These are phyloP conservation scores for Alternaria dauci DNA, from an alignment of 2,329 filamentous ascomycete genomes.

Conservation along the genomic window DNA sequence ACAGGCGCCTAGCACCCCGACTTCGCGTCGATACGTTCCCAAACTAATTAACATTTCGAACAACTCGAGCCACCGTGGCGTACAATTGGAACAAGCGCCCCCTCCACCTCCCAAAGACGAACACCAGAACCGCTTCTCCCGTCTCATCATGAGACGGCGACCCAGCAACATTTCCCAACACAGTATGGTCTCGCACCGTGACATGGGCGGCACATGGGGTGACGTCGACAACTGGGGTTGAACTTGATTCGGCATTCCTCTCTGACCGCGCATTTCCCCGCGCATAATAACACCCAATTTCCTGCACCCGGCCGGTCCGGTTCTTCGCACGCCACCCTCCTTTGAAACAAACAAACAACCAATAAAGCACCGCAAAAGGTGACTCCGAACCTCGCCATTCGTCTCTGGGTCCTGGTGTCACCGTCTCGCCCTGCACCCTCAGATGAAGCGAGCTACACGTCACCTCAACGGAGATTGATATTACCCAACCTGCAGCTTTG, in stretches of 20 bases:
- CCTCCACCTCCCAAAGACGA: conserved; percentile 49
- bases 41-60: conserved; percentile 48
- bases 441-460: conserved; percentile 44
- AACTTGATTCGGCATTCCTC: conserved; percentile 6
- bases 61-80: conserved; percentile 35
- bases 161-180: conserved; percentile 51
- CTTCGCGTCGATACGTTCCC: conserved; percentile 44
- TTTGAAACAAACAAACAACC: conserved; percentile 27
- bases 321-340: conserved; percentile 31
- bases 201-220: conserved; percentile 44
- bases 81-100: conserved; percentile 43
- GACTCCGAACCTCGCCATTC: conserved; percentile 48
- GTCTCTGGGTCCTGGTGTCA: conserved; percentile 3
- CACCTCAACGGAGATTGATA: conserved; percentile 43
- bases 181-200: conserved; percentile 41
- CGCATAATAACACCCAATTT: conserved; percentile 3
- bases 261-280: neutral
- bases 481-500: neutral
- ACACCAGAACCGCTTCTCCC: conserved; percentile 45
- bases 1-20: conserved; percentile 18
- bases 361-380: conserved; percentile 49
- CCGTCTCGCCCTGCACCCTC: conserved; percentile 10
- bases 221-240: conserved; percentile 49
- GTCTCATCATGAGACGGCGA: conserved; percentile 47
- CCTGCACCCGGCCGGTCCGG: conserved; percentile 39